Base-by-base conservation (phyloP, 768 basidiomycete species). In the Galerina sulciceps region DNA sequence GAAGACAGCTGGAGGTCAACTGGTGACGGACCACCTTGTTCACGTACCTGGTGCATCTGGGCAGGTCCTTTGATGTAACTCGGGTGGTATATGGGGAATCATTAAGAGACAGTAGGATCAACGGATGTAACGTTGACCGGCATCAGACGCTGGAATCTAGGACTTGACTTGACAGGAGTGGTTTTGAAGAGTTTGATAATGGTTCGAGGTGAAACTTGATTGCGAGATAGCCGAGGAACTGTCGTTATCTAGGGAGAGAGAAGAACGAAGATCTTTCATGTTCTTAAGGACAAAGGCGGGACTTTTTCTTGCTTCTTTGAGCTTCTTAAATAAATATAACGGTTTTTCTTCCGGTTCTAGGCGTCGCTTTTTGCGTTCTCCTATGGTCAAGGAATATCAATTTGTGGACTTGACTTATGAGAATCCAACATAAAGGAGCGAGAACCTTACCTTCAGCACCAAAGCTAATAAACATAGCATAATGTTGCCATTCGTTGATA, bases 401-500 rank as follows among this genome's bases (percentile, higher is more conserved):
- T 31, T 31, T 31, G 26, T 31, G 26, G 26, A 31, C 26, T 31
- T 31, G 26, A 8, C 26, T 4, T 4, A 31, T 31, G 26, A 31
- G 8, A 31, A 31, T 8, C 26, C 26, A 31, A 31, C 4, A 4
- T 8, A 31, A 8, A 31, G 8, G 26, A 31, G 8, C 8, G 26
- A 31, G 15, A 45, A 20, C 69, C 84, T 65, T 69, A 93, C 96
- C 92, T 37, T 93, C 78, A 50, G 89, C 88, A 15, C 95, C 96
- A 74, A 94, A 98, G 65, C 94, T 97, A 63, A 99, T 99, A 75
- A 99, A 98, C 89, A 99, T 92, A 36, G 96, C 96, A 76, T 99
- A 99, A 70, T 94, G 90, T 75, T 93, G 90, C 96, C 96, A 99
- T 71, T 94, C 94, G 59, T 97, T 95, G 61, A 89, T 90, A 69